A percentile compares a stretch with the other conserved stretches of the same genome.
These are phyloP conservation scores for Rhytidhysteron rufulum DNA, from an alignment of 2,329 filamentous ascomycete genomes.

Conservation along the genomic window DNA sequence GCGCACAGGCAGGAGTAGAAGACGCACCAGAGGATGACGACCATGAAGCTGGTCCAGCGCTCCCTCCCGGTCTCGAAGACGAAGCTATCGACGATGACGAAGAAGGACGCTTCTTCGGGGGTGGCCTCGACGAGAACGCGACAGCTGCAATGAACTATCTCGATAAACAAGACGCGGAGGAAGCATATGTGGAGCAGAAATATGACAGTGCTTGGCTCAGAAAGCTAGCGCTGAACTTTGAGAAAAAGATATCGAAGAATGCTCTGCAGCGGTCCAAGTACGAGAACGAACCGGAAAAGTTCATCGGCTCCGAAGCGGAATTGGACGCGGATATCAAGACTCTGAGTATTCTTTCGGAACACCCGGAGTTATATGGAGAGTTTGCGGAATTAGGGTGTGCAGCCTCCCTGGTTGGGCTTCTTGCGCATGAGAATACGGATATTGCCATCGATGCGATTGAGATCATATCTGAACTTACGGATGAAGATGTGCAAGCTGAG, in stretches of 20 bases:
- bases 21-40: conserved; percentile 46
- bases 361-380: conserved; percentile 76
- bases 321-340: conserved; percentile 84
- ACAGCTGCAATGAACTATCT: conserved; percentile 84
- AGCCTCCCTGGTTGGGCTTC: conserved; percentile 69
- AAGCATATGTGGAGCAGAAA: conserved; percentile 60
- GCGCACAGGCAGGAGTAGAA: conserved; percentile 45
- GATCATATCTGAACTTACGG: conserved; percentile 84
- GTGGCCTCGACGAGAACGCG: conserved; percentile 78
- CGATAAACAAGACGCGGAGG: conserved; percentile 61
- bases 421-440: conserved; percentile 95
- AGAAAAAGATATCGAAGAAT: conserved; percentile 88
- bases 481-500: conserved; percentile 82
- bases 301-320: conserved; percentile 83
- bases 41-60: conserved; percentile 50
- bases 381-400: conserved; percentile 73
- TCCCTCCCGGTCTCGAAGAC: conserved; percentile 54
- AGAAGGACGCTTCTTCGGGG: conserved; percentile 92
- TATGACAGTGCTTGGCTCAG: conserved; percentile 83
- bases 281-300: conserved; percentile 73
- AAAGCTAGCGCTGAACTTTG: conserved; percentile 75
- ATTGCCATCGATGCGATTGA: conserved; percentile 90
- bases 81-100: conserved; percentile 68
- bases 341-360: conserved; percentile 81
- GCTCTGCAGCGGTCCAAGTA: conserved; percentile 82